Conservation (phyloP, 1,139 yeast genomes). For the Yamadazyma buinensis region DNA sequence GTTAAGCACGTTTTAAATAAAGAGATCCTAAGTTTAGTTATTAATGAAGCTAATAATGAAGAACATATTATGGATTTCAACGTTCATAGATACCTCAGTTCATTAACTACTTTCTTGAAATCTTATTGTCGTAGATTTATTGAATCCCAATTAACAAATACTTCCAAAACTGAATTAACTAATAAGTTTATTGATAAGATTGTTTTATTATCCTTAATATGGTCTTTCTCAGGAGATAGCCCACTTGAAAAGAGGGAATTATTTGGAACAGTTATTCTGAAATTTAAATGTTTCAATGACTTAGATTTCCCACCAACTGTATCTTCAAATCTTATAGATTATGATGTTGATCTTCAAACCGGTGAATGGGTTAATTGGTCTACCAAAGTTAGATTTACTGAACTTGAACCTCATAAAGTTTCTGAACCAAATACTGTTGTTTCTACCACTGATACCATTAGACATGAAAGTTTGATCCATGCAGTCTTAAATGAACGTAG, state of each 20-base stretch:
- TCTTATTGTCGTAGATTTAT: conserved; percentile 21
- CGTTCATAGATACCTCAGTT: conserved; percentile 32
- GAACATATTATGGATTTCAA: conserved; percentile 57
- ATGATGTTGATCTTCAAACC: conserved; percentile 40
- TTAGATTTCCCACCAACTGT: conserved; percentile 10
- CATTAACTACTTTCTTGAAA: conserved; percentile 29
- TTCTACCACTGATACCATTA: conserved; percentile 75
- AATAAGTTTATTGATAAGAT: conserved; percentile 33
- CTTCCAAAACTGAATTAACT: conserved; percentile 1
- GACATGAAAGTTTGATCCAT: conserved; percentile 61
- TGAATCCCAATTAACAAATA: conserved; percentile 10
- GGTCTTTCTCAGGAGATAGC: conserved; percentile 74
- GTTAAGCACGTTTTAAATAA: conserved; percentile 3
- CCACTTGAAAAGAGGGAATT: conserved; percentile 30
- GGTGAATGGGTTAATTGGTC: conserved; percentile 51
- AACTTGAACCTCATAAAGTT: conserved; percentile 63
- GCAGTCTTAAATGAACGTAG: conserved; percentile 54
- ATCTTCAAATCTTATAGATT: conserved; percentile 30
- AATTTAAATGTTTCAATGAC: conserved; percentile 14
- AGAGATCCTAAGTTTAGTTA: conserved; percentile 1
- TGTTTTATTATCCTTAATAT: conserved; percentile 44
- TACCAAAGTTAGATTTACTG: conserved; percentile 38
- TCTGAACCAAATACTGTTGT: conserved; percentile 62
- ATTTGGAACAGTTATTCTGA: conserved; percentile 33
- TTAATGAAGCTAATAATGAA: conserved; percentile 8